These are phyloP conservation scores for Spathaspora passalidarum DNA, from an alignment of 805 yeast species.

Conservation along the genomic window DNA sequence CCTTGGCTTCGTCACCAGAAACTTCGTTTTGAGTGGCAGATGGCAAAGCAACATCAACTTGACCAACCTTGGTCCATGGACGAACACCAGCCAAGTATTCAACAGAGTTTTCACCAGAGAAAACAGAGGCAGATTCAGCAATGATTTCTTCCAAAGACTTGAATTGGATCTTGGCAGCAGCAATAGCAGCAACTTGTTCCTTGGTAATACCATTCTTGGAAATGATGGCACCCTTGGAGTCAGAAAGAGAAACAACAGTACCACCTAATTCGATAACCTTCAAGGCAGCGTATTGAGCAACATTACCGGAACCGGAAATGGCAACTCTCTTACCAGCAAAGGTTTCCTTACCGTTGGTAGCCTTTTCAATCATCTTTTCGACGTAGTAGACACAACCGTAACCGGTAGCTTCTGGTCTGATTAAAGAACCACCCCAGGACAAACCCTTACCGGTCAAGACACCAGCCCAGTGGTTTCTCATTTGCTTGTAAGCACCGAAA, in stretches of 20 bases:
- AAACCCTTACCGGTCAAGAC: slow-evolving; percentile 97
- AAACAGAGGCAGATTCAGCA: slow-evolving; percentile 49
- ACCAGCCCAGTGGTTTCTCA: slow-evolving; percentile 93
- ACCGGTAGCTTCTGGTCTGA: slow-evolving; percentile 99
- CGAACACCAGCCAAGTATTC: slow-evolving; percentile 90
- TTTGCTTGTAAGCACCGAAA: slow-evolving; percentile 94
- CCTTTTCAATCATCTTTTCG: slow-evolving; percentile 95
- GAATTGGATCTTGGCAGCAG: slow-evolving; percentile 77
- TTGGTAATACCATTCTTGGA: slow-evolving; percentile 78
- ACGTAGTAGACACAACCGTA: slow-evolving; percentile 96
- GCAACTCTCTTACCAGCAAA: slow-evolving; percentile 93
- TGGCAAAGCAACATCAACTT: slow-evolving; percentile 94
- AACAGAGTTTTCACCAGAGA: slow-evolving; percentile 52
- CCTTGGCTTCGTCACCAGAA: slow-evolving; percentile 94
- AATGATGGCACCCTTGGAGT: slow-evolving; percentile 88
- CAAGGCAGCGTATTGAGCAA: slow-evolving; percentile 98
- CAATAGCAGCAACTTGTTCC: slow-evolving; percentile 74
- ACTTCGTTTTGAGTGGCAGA: slow-evolving; percentile 99
- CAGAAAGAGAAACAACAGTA: slow-evolving; percentile 88
- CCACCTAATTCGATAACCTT: slow-evolving; percentile 97
- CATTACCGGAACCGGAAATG: slow-evolving; percentile 97
- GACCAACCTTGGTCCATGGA: slow-evolving; percentile 92
- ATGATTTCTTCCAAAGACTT: slow-evolving; percentile 68
- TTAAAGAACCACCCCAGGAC: slow-evolving; percentile 98
- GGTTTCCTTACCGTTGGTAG: slow-evolving; percentile 83